Evolutionary conservation across 1,284 basidiomycete genomes (phyloP).

Genomic region (Erythrobasidium hasegawianum): DNA sequence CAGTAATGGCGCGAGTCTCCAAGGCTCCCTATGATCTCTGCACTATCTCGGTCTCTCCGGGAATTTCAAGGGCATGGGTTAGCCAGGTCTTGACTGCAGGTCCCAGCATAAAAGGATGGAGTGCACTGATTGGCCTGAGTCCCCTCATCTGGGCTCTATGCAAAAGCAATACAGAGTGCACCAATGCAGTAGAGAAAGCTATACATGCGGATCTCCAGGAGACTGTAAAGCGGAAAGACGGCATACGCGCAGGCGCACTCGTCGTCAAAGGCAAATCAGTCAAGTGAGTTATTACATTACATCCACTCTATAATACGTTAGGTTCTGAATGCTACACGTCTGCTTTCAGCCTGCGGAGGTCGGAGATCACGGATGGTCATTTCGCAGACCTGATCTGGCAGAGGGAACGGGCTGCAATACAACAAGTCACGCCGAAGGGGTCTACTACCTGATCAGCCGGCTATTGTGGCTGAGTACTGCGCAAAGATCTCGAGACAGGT

Average conservation of each 20-base stretch:
- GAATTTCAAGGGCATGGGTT: constrained; percentile 19
- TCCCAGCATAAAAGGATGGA: constrained; percentile 7
- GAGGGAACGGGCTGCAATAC: neutral
- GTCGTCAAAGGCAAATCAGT: constrained; percentile 11
- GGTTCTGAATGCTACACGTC: neutral
- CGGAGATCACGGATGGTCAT: constrained; percentile 10
- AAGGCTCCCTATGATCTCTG: neutral
- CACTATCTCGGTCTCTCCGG: constrained; percentile 13
- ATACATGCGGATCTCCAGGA: constrained; percentile 27
- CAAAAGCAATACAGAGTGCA: constrained; percentile 13
- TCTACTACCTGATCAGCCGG: too few species aligned
- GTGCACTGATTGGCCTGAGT: neutral
- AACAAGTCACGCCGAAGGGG: neutral
- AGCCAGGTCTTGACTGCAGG: constrained; percentile 1
- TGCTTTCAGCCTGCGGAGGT: constrained; percentile 13
- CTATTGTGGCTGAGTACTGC: too few species aligned
- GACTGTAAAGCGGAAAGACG: constrained; percentile 4
- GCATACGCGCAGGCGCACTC: constrained; percentile 10
- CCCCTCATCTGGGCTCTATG: constrained; percentile 24
- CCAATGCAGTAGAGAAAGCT: constrained; percentile 15
- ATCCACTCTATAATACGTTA: neutral
- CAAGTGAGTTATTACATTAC: constrained; percentile 1
- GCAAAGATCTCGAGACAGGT: too few species aligned
- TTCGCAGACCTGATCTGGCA: constrained; percentile 18
- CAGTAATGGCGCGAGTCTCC: constrained; percentile 5